Evolutionary conservation across 768 basidiomycete genomes (phyloP).

Genomic region (Amanita muscaria): DNA sequence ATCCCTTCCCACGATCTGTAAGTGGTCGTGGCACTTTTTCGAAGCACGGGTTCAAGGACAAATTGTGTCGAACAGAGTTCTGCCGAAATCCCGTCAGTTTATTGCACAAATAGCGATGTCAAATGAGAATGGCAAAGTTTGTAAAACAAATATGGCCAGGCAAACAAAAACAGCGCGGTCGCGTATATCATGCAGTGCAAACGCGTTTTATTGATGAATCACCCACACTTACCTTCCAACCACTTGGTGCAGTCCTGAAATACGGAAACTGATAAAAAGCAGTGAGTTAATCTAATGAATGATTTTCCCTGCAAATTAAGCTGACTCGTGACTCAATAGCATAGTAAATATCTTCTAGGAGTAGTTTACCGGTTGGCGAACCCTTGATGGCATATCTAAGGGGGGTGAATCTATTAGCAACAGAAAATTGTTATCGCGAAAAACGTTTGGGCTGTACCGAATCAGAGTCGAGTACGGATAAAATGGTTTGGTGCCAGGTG

Average conservation of each 20-base stretch:
- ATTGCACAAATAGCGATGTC: slow-evolving; percentile 19
- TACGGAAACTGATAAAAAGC: slow-evolving; percentile 63
- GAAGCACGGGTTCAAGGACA: slow-evolving; percentile 85
- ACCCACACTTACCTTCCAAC: slow-evolving; percentile 73
- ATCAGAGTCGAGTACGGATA: slow-evolving; percentile 90
- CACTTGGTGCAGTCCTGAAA: slow-evolving; percentile 76
- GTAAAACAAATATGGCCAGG: slow-evolving; percentile 54
- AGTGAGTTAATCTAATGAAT: slow-evolving; percentile 12
- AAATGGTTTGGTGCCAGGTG: slow-evolving; percentile 83
- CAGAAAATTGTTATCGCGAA: slow-evolving; percentile 10
- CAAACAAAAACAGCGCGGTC: slow-evolving; percentile 60
- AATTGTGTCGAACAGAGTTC: slow-evolving; percentile 89
- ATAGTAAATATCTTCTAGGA: slow-evolving; percentile 87
- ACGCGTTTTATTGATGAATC: slow-evolving; percentile 5
- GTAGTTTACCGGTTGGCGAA: slow-evolving; percentile 76
- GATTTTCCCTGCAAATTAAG: slow-evolving; percentile 12
- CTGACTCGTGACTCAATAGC: slow-evolving; percentile 82
- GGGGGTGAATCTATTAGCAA: slow-evolving; percentile 11
- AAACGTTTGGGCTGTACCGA: slow-evolving; percentile 40
- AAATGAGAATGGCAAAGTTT: slow-evolving; percentile 24
- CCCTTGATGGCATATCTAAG: slow-evolving; percentile 85
- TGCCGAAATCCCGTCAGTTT: slow-evolving; percentile 26
- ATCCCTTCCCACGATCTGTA: slow-evolving; percentile 85
- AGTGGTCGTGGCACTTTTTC: slow-evolving; percentile 88
- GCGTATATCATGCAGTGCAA: slow-evolving; percentile 22